Percentiles rank a stretch among this genome's conserved stretches.
phyloP scores from a whole-genome alignment of 495 filamentous ascomycete genomes.

The Xylaria cubensis region DNA sequence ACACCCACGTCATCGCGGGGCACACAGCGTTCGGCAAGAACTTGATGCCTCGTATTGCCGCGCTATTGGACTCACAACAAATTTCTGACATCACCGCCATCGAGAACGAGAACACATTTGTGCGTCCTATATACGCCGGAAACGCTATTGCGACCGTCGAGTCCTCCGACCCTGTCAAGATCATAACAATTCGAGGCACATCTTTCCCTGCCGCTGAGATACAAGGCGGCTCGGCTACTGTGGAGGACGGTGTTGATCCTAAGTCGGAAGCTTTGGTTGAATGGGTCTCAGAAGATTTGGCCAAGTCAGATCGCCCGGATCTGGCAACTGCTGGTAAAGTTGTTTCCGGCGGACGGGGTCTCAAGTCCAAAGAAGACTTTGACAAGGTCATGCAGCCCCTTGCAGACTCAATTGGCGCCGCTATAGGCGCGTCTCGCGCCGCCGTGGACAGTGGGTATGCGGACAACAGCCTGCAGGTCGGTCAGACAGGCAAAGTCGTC shows the following conservation, averaged over 20 bases:
- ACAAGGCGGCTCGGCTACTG: conserved; percentile 59
- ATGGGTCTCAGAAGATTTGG: conserved; percentile 93
- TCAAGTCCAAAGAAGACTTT: conserved; percentile 98
- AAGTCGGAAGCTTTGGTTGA: conserved; percentile 74
- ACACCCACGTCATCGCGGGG: conserved; percentile 86
- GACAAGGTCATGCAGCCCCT: conserved; percentile 89
- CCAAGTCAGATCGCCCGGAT: conserved; percentile 94
- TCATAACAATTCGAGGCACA: conserved; percentile 91
- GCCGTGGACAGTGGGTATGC: conserved; percentile 98
- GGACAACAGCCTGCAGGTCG: conserved; percentile 98
- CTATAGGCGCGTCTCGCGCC: conserved; percentile 91
- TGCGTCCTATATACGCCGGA: conserved; percentile 95
- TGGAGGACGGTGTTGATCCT: conserved; percentile 73
- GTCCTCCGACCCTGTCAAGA: conserved; percentile 82
- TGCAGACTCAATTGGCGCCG: conserved; percentile 89
- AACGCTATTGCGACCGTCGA: conserved; percentile 98
- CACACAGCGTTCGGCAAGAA: conserved; percentile 98
- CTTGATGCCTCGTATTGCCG: conserved; percentile 92
- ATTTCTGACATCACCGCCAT: conserved; percentile 89
- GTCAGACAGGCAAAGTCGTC: conserved; percentile 98
- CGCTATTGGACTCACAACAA: conserved; percentile 89
- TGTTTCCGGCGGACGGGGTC: conserved; percentile 90
- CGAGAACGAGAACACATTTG: conserved; percentile 91
- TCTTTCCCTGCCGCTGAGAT: conserved; percentile 73
- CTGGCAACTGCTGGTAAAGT: conserved; percentile 86